Conservation (phyloP, 176 grass and related monocot species). For the Musa acuminata region DNA sequence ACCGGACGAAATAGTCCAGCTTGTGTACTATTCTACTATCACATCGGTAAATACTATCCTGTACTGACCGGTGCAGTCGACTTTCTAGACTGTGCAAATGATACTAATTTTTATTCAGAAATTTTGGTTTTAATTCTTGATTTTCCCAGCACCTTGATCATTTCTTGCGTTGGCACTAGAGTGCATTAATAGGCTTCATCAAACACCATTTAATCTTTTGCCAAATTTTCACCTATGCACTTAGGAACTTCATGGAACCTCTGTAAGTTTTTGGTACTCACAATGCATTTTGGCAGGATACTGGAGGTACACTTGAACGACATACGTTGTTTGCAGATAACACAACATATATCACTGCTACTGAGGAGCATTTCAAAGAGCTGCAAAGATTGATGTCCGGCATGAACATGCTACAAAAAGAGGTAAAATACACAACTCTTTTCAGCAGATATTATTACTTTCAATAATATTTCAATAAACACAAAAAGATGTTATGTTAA, state of each 20-base stretch:
- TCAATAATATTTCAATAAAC: too few relatives aligned
- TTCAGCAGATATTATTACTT: not conserved
- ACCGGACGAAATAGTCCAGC: too few relatives aligned
- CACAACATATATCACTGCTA: constrained; percentile 19
- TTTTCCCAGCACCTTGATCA: too few relatives aligned
- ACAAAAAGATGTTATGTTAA: too few relatives aligned
- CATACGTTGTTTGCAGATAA: constrained; percentile 18
- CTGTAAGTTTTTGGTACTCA: constrained; percentile 21
- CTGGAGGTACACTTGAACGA: constrained; percentile 22
- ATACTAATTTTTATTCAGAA: too few relatives aligned
- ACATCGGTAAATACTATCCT: too few relatives aligned
- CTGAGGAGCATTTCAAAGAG: constrained; percentile 57
- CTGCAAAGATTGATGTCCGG: constrained; percentile 52
- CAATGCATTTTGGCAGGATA: constrained; percentile 32
- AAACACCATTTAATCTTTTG: not conserved
- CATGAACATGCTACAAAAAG: constrained; percentile 69
- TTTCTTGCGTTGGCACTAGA: too few relatives aligned
- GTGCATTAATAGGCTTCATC: too few relatives aligned
- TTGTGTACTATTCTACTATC: too few relatives aligned
- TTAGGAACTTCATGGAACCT: not conserved
- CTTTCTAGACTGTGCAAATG: too few relatives aligned
- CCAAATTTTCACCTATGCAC: not conserved
- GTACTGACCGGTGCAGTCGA: too few relatives aligned
- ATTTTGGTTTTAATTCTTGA: too few relatives aligned
- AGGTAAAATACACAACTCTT: constrained; percentile 37